Evolutionary conservation across 73 alveolate genomes (phyloP), one percentile per base, ranked within the genome.

Genomic region (Uronychia binucleata): DNA sequence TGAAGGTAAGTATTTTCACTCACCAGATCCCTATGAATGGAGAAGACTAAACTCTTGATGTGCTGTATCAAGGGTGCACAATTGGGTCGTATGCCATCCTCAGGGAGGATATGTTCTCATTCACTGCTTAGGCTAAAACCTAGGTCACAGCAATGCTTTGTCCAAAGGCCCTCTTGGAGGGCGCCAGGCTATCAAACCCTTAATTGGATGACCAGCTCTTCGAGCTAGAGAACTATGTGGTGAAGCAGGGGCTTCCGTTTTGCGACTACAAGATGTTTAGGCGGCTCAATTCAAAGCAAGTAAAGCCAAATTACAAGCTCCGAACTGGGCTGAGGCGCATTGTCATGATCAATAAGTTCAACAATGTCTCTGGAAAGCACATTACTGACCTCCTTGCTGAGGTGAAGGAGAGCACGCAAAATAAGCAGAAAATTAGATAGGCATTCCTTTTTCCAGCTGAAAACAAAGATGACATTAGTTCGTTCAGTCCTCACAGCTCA

Each of bases 1-100:
- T 79, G 11, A 46, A 99, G 96, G 84, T 46, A 46, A 46, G n/a
- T 11, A 46, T 46, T 46, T 46, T 46, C 19, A 46, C 19, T 11
- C 5, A 0, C 14, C 60, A 46, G 67, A 46, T 46, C 67, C 67
- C 67, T 5, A 46, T 46, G 67, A 19, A 19, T 46, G 67, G 67
- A 11, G n/a, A 46, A 19, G 82, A 76, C 14, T 27, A 27, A 27
- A 11, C 8, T 1, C 46, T 76, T 8, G 82, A 76, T 31, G 30
- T 31, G 19, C 60, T 76, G 59, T 31, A 76, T 76, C 27, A 11
- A 26, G 82, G 82, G 31, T 29, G 82, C 59, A 28, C 31, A 8
- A 76, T 76, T 76, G 82, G 82, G 27, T 29, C 82, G 1, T 76
- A 76, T 31, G 8, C 57, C 1, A 29, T 31, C 30, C 58, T 76